phyloP scores from a whole-genome alignment of 164 flowering plant species.

The Akebia trifoliata region DNA sequence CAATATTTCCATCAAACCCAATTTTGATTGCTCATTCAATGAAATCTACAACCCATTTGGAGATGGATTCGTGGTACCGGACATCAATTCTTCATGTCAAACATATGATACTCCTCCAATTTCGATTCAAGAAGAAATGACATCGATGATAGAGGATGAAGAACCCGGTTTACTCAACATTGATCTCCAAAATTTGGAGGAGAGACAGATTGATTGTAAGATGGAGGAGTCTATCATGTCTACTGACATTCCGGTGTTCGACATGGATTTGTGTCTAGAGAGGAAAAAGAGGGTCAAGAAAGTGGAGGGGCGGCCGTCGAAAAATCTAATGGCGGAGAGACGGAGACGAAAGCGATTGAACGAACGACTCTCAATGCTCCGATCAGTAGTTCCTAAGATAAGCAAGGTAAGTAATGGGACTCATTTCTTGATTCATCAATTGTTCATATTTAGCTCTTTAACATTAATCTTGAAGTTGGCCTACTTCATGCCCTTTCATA shows the following conservation, averaged over 20 bases:
- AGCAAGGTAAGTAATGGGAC: conserved; percentile 58
- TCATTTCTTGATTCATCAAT: conserved; percentile 2
- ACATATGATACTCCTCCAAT: conserved; percentile 21
- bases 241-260: conserved; percentile 23
- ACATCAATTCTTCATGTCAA: conserved; percentile 24
- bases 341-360: conserved; percentile 79
- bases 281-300: conserved; percentile 49
- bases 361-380: conserved; percentile 90
- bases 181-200: conserved; percentile 25
- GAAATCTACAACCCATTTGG: conserved; percentile 28
- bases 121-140: conserved; percentile 34
- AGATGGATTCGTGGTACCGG: conserved; percentile 31
- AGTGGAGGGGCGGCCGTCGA: conserved; percentile 73
- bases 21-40: conserved; percentile 25
- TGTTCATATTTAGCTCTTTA: too few relatives aligned
- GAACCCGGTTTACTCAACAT: conserved; percentile 1
- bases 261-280: conserved; percentile 25
- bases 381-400: conserved; percentile 94
- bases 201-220: conserved; percentile 24
- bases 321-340: conserved; percentile 97
- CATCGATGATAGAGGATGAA: conserved; percentile 10
- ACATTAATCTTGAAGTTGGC: too few relatives aligned
- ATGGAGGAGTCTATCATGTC: conserved; percentile 36
- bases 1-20: conserved; percentile 19
- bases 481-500: too few relatives aligned